A percentile compares a stretch with the other conserved stretches of the same genome.
Conservation (phyloP, 352 stramenopile species). For the Phytophthora multivora region DNA sequence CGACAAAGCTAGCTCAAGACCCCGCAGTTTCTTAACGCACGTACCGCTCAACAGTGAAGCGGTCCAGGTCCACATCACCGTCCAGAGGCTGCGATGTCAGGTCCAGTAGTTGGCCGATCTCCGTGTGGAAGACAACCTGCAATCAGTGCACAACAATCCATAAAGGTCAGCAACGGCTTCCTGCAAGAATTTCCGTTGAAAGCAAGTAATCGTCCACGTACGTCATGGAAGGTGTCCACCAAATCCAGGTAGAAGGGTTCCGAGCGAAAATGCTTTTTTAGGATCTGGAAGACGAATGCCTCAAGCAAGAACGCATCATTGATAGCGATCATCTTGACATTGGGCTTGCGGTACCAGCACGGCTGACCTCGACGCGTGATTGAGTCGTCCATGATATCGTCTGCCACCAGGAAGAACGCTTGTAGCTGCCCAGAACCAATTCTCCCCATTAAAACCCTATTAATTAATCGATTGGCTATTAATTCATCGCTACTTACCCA, state of each 20-base stretch:
- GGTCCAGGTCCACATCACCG: conserved; percentile 79
- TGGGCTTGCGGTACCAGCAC: conserved; percentile 96
- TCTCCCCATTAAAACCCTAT: background rate
- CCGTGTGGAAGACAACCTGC: conserved; percentile 96
- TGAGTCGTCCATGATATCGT: conserved; percentile 99
- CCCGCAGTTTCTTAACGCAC: conserved; percentile 14
- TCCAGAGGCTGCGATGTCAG: conserved; percentile 90
- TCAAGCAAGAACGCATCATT: conserved; percentile 98
- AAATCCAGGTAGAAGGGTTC: conserved; percentile 92
- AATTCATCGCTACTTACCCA: conserved; percentile 64
- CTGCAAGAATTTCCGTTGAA: background rate
- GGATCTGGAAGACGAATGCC: conserved; percentile 89
- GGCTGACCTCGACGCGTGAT: conserved; percentile 94
- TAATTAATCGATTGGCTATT: background rate
- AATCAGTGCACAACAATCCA: conserved; percentile 18
- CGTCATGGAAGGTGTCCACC: conserved; percentile 95
- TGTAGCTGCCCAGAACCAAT: conserved; percentile 79
- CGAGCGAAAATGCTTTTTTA: conserved; percentile 88
- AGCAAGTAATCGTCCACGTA: conserved; percentile 21
- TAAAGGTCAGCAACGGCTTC: background rate
- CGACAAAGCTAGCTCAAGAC: background rate
- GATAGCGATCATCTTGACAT: conserved; percentile 95
- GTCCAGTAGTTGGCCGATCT: conserved; percentile 95
- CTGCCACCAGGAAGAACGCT: conserved; percentile 98
- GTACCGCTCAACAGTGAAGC: conserved; percentile 95